Conservation (phyloP, 805 yeast genomes). For the Sugiyamaella smithiae region DNA sequence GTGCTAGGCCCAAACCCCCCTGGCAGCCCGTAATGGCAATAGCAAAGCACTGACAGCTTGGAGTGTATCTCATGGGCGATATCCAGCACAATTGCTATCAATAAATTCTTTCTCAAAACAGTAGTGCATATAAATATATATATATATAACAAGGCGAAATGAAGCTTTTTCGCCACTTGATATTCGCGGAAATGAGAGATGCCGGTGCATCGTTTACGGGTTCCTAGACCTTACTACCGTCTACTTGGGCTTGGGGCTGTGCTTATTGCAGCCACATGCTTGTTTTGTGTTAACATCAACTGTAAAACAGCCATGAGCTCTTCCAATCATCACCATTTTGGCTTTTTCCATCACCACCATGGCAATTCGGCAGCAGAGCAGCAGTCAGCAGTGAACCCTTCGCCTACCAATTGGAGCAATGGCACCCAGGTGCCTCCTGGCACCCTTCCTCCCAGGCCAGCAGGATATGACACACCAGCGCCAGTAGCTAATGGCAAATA, state of each 20-base stretch:
- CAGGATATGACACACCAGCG: not conserved
- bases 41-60: no score
- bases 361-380: not conserved
- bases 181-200: not conserved
- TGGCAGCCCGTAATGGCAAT: no score
- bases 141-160: no score
- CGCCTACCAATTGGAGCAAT: not conserved
- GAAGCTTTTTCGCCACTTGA: no score
- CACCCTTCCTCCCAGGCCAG: not conserved
- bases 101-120: no score
- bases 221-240: not conserved
- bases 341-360: slow-evolving; percentile 1
- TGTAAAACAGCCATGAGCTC: not conserved
- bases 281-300: not conserved
- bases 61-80: no score
- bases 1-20: no score
- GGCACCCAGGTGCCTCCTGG: not conserved
- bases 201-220: not conserved
- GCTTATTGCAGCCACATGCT: not conserved
- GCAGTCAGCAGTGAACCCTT: not conserved
- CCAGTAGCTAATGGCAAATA: slow-evolving; percentile 4
- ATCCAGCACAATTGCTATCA: no score
- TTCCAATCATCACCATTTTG: not conserved
- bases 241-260: not conserved
- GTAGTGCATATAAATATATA: no score